phyloP scores from a whole-genome alignment of 2,329 filamentous ascomycete genomes.

The Botrytis fabae region DNA sequence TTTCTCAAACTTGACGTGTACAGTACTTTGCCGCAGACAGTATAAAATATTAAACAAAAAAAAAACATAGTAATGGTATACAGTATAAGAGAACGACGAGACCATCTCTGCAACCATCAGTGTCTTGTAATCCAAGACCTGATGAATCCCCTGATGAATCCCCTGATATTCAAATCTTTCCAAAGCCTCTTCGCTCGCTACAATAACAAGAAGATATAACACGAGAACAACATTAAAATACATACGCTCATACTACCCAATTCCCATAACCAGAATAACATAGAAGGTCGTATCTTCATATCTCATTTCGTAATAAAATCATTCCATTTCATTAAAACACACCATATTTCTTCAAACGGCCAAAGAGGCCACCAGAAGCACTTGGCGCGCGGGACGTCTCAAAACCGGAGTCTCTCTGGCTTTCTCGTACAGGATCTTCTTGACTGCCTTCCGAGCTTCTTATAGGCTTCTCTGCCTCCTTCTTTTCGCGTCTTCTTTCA shows the following conservation, averaged over 20 bases:
- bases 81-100: constrained; percentile 16
- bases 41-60: constrained; percentile 9
- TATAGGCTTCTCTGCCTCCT: constrained; percentile 27
- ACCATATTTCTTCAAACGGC: constrained; percentile 39
- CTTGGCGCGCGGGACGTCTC: constrained; percentile 59
- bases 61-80: constrained; percentile 23
- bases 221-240: constrained; percentile 12
- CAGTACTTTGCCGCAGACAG: not conserved
- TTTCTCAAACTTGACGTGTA: not conserved
- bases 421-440: constrained; percentile 35
- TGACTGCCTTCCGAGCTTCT: constrained; percentile 41
- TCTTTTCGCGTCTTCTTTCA: constrained; percentile 37
- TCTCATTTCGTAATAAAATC: constrained; percentile 20
- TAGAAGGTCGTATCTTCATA: constrained; percentile 19
- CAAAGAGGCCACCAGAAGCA: constrained; percentile 63
- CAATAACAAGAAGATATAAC: constrained; percentile 3
- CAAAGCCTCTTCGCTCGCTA: constrained; percentile 8
- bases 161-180: constrained; percentile 1
- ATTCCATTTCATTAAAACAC: constrained; percentile 28
- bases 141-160: not conserved
- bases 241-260: constrained; percentile 1
- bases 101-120: not conserved
- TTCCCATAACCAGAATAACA: not conserved
- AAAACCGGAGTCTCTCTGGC: constrained; percentile 35
- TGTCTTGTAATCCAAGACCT: not conserved